Base-by-base conservation (phyloP, 1,139 yeast species). In the Kurtzmaniella quercitrusa region DNA sequence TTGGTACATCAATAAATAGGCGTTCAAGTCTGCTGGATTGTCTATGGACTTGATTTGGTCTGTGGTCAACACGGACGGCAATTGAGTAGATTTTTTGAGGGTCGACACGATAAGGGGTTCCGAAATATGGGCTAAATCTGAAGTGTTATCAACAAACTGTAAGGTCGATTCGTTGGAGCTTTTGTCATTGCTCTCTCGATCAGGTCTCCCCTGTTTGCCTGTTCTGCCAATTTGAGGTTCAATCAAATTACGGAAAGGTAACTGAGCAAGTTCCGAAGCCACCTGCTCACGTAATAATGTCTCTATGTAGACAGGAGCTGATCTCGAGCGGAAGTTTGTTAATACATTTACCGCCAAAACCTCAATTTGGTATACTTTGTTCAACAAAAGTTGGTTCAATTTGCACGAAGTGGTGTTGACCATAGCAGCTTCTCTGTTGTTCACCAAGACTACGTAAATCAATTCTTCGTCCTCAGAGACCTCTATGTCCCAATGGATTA, bases 401-500 rank as follows among this genome's bases (percentile, higher is more conserved):
- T 65, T 67, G 48, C 75, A 72, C 37, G 68, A 63, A 6, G 65
- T 66, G 14, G 67, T 58, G 12, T 68, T 60, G 43, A 73, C 53
- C 4, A 71, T 63, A 4, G 73, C 73, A 6, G 65, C 72, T 45
- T 70, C 75, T 17, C 54, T 54, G 38, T 63, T 64, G 48, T 73
- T 71, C 24, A 73, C 63, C 40, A 68, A 49, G 19, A 73, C 49
- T 11, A 66, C 57, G 47, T 65, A 73, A 51, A 64, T 62, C 42
- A 72, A 54, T 46, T 58, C 62, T 45, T 71, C 76, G 37, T 63
- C 65, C n/a, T 49, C 48, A 34, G 52, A 52, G 17, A 56, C 48
- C 42, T 64, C 66, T 18, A 70, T 60, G 49, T 71, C 77, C 78
- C 78, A 73, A 49, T 70, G 77, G 31, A 73, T 55, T 16, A 67